Conservation (phyloP, 495 filamentous ascomycete genomes). For the Paragyromitra xinjiangensis region DNA sequence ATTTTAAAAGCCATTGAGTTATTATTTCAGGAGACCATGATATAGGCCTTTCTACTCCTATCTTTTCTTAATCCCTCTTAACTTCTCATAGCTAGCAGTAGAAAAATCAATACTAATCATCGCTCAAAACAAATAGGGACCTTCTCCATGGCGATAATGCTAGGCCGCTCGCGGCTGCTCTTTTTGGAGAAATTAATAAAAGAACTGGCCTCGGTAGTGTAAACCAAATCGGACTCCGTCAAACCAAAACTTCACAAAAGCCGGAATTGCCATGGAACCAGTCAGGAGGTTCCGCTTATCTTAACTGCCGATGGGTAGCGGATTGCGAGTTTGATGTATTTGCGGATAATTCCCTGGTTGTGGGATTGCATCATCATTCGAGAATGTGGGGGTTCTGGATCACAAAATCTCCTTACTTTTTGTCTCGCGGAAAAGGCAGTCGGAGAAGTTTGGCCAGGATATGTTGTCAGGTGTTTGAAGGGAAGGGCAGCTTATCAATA, state of each 20-base stretch:
- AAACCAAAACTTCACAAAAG: neutral
- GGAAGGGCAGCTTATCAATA: neutral
- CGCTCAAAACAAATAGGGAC: conserved; percentile 1
- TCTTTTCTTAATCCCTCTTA: neutral
- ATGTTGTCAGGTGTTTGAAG: neutral
- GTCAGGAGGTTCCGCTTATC: neutral
- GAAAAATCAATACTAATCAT: conserved; percentile 10
- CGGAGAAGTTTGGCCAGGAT: neutral
- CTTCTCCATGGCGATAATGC: neutral
- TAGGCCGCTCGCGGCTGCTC: conserved; percentile 9
- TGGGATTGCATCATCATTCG: conserved; percentile 38
- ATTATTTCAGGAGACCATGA: neutral
- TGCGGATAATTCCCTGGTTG: conserved; percentile 15
- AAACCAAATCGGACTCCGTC: neutral
- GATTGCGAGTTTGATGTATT: conserved; percentile 1
- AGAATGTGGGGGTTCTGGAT: conserved; percentile 4
- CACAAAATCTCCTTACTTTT: conserved; percentile 10
- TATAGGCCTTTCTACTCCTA: neutral
- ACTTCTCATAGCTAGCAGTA: neutral
- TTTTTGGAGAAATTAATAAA: conserved; percentile 10
- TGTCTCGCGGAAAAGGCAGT: conserved; percentile 1
- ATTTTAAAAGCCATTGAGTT: neutral
- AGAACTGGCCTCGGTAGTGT: neutral
- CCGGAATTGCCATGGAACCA: neutral
- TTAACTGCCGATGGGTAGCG: conserved; percentile 4